Conservation (phyloP, 2,329 filamentous ascomycete species). For the Pseudogymnoascus sp. region DNA sequence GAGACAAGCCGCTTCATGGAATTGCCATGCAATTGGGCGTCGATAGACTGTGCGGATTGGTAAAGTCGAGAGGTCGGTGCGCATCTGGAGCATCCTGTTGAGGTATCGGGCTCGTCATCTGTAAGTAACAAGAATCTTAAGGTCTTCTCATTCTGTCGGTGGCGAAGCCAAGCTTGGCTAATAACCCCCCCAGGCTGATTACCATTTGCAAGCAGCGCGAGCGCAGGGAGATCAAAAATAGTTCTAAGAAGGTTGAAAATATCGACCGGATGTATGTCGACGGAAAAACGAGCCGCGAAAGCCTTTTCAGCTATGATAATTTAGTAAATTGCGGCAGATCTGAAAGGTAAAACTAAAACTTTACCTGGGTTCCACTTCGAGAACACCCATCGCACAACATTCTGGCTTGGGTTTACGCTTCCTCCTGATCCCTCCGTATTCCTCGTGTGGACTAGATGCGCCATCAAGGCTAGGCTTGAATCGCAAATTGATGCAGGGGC, state of each 20-base stretch:
- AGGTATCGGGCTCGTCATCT: slow-evolving; percentile 19
- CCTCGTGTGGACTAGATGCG: slow-evolving; percentile 55
- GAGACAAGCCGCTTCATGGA: slow-evolving; percentile 23
- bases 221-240: slow-evolving; percentile 48
- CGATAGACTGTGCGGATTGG: not conserved
- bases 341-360: slow-evolving; percentile 22
- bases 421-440: slow-evolving; percentile 60
- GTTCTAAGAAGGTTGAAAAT: slow-evolving; percentile 60
- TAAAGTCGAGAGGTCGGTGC: not conserved
- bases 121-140: slow-evolving; percentile 49
- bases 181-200: slow-evolving; percentile 20
- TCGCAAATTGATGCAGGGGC: slow-evolving; percentile 75
- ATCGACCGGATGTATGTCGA: slow-evolving; percentile 55
- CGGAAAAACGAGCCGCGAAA: slow-evolving; percentile 56
- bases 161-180: slow-evolving; percentile 25
- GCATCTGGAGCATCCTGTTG: slow-evolving; percentile 17
- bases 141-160: slow-evolving; percentile 33
- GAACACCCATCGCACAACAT: slow-evolving; percentile 74
- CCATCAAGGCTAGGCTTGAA: slow-evolving; percentile 66
- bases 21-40: slow-evolving; percentile 19
- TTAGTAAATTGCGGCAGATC: slow-evolving; percentile 11
- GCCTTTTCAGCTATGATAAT: slow-evolving; percentile 49
- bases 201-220: slow-evolving; percentile 10
- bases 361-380: slow-evolving; percentile 74
- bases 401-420: slow-evolving; percentile 57